Evolutionary conservation across 2,329 filamentous ascomycete species (phyloP).

Genomic region (Sclerotinia sclerotiorum): DNA sequence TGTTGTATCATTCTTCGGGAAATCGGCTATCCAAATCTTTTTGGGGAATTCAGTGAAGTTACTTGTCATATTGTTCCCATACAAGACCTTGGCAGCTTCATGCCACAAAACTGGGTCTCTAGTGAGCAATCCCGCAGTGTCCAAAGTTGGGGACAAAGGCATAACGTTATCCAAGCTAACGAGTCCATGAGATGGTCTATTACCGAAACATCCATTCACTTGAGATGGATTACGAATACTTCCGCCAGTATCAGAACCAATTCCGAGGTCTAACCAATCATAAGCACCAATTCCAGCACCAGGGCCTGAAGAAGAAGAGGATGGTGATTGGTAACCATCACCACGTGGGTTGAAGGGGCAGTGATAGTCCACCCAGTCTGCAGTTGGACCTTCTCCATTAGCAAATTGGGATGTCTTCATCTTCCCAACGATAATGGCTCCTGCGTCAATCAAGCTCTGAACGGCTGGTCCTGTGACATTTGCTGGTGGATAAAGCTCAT

Average conservation of each 20-base stretch:
- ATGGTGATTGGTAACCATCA: slow-evolving; percentile 50
- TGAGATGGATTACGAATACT: slow-evolving; percentile 50
- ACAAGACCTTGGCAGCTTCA: slow-evolving; percentile 47
- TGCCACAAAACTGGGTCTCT: slow-evolving; percentile 48
- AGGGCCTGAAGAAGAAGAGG: slow-evolving; percentile 49
- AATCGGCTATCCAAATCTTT: slow-evolving; percentile 45
- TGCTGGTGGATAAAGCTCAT: slow-evolving; percentile 50
- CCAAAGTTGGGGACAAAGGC: slow-evolving; percentile 48
- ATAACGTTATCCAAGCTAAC: slow-evolving; percentile 50
- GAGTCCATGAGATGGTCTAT: slow-evolving; percentile 48
- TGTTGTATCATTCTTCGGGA: slow-evolving; percentile 43
- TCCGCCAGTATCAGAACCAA: slow-evolving; percentile 51
- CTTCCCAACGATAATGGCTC: slow-evolving; percentile 57
- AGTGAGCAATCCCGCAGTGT: slow-evolving; percentile 49
- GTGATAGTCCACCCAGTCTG: slow-evolving; percentile 49
- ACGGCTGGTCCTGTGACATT: slow-evolving; percentile 51
- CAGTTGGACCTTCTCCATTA: slow-evolving; percentile 45
- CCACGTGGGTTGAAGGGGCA: slow-evolving; percentile 47
- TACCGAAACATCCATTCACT: slow-evolving; percentile 52
- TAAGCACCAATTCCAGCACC: slow-evolving; percentile 49
- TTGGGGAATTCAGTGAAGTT: slow-evolving; percentile 44
- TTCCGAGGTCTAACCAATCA: slow-evolving; percentile 50
- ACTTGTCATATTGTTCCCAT: slow-evolving; percentile 48
- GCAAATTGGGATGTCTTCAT: slow-evolving; percentile 53
- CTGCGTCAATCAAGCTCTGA: slow-evolving; percentile 57